These are phyloP conservation scores for Fusarium multiceps DNA, from an alignment of 2,329 filamentous ascomycete species.

Conservation along the genomic window DNA sequence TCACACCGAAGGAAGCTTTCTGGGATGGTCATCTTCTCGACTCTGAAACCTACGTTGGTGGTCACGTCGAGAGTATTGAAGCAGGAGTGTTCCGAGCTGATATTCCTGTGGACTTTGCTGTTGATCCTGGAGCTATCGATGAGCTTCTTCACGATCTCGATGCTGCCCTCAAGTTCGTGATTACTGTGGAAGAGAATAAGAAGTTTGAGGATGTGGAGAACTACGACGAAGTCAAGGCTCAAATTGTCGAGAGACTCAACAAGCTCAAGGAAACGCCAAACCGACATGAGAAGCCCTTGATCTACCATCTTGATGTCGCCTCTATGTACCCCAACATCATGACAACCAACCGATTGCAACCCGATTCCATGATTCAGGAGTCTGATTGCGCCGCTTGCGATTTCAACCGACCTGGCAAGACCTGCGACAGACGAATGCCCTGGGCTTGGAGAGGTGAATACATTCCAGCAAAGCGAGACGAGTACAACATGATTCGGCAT, in stretches of 20 bases:
- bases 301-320: slow-evolving; percentile 98
- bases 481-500: slow-evolving; percentile 99
- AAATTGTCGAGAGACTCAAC: slow-evolving; percentile 78
- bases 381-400: slow-evolving; percentile 97
- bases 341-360: slow-evolving; percentile 97
- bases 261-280: slow-evolving; percentile 85
- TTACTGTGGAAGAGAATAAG: slow-evolving; percentile 86
- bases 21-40: slow-evolving; percentile 97
- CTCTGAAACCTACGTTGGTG: slow-evolving; percentile 97
- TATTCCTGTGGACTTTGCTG: slow-evolving; percentile 91
- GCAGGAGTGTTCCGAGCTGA: slow-evolving; percentile 96
- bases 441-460: slow-evolving; percentile 99
- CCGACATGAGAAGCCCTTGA: slow-evolving; percentile 84
- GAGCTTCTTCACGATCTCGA: slow-evolving; percentile 89
- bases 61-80: slow-evolving; percentile 99
- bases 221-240: slow-evolving; percentile 84
- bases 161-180: slow-evolving; percentile 87
- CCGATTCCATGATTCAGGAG: slow-evolving; percentile 98
- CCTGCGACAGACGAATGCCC: slow-evolving; percentile 91
- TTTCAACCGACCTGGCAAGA: slow-evolving; percentile 97
- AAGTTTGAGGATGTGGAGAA: slow-evolving; percentile 81
- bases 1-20: slow-evolving; percentile 89
- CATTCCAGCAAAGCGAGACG: slow-evolving; percentile 92
- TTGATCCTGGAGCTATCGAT: slow-evolving; percentile 90
- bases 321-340: slow-evolving; percentile 99